phyloP scores from a whole-genome alignment of 345 rosid species.

The Theobroma cacao region DNA sequence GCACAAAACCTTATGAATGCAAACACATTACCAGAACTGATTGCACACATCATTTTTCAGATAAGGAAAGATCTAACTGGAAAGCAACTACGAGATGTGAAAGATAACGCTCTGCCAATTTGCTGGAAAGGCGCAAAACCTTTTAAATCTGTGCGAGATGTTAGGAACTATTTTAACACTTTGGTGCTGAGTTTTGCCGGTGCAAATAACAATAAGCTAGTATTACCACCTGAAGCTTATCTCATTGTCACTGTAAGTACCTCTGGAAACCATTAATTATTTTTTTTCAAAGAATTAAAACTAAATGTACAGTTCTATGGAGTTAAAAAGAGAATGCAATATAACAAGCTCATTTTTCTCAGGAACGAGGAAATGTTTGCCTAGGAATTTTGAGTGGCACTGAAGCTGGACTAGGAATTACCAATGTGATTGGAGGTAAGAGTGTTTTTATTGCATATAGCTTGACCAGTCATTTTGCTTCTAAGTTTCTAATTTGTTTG shows the following conservation, averaged over 20 bases:
- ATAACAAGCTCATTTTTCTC: conserved; percentile 5
- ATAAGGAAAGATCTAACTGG: conserved; percentile 7
- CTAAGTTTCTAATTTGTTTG: not conserved
- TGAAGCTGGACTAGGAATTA: conserved; percentile 11
- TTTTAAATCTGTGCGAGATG: conserved; percentile 14
- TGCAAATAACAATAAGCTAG: conserved; percentile 6
- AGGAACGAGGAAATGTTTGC: conserved; percentile 25
- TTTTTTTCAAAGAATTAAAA: not conserved
- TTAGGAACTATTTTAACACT: conserved; percentile 16
- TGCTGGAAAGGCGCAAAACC: conserved; percentile 24
- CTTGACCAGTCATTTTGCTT: not conserved
- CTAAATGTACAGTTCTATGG: not conserved
- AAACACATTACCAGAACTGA: not conserved
- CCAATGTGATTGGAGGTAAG: conserved; percentile 29
- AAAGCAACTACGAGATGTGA: conserved; percentile 2
- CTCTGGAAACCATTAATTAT: not conserved
- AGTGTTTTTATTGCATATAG: not conserved
- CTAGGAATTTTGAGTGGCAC: conserved; percentile 26
- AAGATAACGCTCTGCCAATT: conserved; percentile 19
- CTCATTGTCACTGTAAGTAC: conserved; percentile 27
- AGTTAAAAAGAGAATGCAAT: not conserved
- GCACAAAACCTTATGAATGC: not conserved
- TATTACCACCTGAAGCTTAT: conserved; percentile 21
- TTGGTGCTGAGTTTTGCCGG: conserved; percentile 17
- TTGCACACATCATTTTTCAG: conserved; percentile 2